Conservation (phyloP, 108 stramenopile genomes). For the Fragilariopsis cylindrus region DNA sequence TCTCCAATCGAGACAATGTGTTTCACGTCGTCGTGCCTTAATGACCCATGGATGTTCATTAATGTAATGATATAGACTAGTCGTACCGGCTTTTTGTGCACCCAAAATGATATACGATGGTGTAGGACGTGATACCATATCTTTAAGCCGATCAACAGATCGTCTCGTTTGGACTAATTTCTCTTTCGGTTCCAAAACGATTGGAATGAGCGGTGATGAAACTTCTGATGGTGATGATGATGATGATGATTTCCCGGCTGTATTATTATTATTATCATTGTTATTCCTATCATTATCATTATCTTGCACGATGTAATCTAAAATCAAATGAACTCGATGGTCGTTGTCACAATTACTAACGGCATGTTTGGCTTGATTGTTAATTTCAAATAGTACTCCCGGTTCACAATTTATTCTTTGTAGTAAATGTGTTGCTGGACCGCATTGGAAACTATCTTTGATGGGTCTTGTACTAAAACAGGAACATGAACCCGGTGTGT, state of each 20-base stretch:
- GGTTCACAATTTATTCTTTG: constrained; percentile 79
- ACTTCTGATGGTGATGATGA: background rate
- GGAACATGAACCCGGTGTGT: constrained; percentile 97
- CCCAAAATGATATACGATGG: constrained; percentile 88
- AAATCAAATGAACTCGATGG: constrained; percentile 90
- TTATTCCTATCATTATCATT: background rate
- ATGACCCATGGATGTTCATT: constrained; percentile 90
- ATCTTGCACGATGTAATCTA: constrained; percentile 86
- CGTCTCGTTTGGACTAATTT: constrained; percentile 89
- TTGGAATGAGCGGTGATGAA: constrained; percentile 27
- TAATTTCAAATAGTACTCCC: constrained; percentile 96
- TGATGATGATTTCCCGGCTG: background rate
- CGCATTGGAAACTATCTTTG: constrained; percentile 88
- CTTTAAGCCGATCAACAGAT: constrained; percentile 76
- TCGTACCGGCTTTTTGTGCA: constrained; percentile 97
- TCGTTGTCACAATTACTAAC: constrained; percentile 81
- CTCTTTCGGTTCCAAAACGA: constrained; percentile 76
- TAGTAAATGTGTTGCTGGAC: constrained; percentile 64
- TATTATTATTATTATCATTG: background rate
- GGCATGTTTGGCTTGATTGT: constrained; percentile 96
- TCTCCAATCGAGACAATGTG: constrained; percentile 97
- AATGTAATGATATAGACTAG: constrained; percentile 92
- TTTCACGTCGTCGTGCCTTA: constrained; percentile 86
- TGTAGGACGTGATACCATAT: constrained; percentile 49
- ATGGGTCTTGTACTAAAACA: constrained; percentile 70